These are phyloP conservation scores for Atalantia buxifolia DNA, from an alignment of 345 rosid species.

Conservation along the genomic window DNA sequence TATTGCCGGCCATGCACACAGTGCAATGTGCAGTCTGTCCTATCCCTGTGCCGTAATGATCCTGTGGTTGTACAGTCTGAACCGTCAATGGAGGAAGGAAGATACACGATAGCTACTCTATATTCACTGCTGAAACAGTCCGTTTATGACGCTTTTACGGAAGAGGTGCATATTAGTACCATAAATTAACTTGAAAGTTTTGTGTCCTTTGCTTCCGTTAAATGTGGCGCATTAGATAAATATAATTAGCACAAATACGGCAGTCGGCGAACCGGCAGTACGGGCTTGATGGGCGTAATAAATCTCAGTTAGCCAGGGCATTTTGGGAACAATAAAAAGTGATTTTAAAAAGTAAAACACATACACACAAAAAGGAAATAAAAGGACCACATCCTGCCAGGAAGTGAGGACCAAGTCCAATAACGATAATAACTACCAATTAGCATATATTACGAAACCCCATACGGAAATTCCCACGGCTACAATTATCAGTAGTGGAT, in stretches of 20 bases:
- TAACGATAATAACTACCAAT: constrained; percentile 38
- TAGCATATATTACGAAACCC: constrained; percentile 14
- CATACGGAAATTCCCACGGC: constrained; percentile 11
- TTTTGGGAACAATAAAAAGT: neutral
- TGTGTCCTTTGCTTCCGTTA: neutral
- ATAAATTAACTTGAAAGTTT: neutral
- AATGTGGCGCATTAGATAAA: neutral
- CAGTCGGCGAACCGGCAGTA: neutral
- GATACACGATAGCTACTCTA: no score
- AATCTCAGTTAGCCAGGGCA: neutral
- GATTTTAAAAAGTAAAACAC: neutral
- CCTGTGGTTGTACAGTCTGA: no score
- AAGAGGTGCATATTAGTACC: neutral
- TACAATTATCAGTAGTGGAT: neutral
- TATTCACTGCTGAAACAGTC: neutral
- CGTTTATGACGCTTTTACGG: neutral
- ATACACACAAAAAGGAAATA: neutral
- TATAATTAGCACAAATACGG: neutral
- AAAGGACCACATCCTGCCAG: neutral
- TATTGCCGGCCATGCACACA: neutral
- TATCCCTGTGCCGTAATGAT: no score
- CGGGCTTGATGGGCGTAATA: neutral
- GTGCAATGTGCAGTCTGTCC: neutral
- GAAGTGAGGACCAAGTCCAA: constrained; percentile 3
- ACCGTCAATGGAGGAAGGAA: no score